Evolutionary conservation across 78 protist species (phyloP), one percentile per base, ranked within the genome.

Genomic region (slime mould (Dictyostelium discoideum)): DNA sequence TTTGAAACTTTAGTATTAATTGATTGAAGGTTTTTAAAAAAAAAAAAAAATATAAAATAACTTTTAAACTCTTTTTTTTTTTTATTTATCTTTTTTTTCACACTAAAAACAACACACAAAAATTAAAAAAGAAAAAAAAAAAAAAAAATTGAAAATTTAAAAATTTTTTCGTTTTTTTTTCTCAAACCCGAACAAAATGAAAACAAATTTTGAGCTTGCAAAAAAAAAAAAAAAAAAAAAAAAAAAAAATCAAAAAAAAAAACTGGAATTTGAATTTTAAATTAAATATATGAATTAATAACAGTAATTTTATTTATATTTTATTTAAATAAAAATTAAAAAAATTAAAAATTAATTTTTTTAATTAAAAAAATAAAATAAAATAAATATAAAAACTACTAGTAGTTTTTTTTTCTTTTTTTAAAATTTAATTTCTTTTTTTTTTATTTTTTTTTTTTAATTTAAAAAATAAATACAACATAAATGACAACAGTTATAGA

Each of bases 211-310:
- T 54, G 65, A 54, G 13, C 22, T 54, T 54, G 13, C 18, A 18
- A 54, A 67, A 67, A 67, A 67, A 67, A 67, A 67, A 67, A 67
- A 67, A 24, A 1, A 0, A n/a, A 24, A 54, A 67, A 67, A 6
- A 67, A 67, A 67, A 67, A 67, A 67, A 67, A 67, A n/a, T n/a
- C n/a, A 67, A 67, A 6, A 67, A 67, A 67, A 67, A 67, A 67
- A 67, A 67, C 3, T 20, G 16, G 24, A 67, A 63, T 63, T 63
- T 63, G 4, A 63, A 63, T 22, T 63, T 63, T 63, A 22, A 63
- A 63, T 22, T 22, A 22, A 22, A 63, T 22, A 22, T 63, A 63
- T 13, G 11, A 57, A 13, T 57, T 32, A 32, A 32, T 32, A 32
- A 32, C 37, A 32, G 37, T 32, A 32, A 32, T 32, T 32, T 32